Percentiles rank a stretch among this genome's conserved stretches.
These are phyloP conservation scores for Forsythia viridissima DNA, from an alignment of 257 asterid species.

Conservation along the genomic window DNA sequence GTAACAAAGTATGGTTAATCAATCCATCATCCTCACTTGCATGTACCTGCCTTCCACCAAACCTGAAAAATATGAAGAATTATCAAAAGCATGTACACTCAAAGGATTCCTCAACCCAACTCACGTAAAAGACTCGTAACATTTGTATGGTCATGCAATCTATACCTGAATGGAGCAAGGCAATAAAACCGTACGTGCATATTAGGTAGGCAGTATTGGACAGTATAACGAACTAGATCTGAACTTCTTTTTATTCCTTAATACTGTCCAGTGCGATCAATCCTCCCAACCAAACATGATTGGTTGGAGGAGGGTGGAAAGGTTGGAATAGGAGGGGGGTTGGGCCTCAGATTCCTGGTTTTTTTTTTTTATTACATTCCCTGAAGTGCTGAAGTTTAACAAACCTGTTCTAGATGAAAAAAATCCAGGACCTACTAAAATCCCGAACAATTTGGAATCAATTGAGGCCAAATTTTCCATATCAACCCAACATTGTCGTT, in stretches of 20 bases:
- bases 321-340: not conserved
- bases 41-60: slow-evolving; percentile 73
- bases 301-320: not conserved
- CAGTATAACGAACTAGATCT: not conserved
- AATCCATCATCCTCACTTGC: slow-evolving; percentile 86
- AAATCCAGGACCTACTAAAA: not conserved
- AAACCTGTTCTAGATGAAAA: not conserved
- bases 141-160: not conserved
- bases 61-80: slow-evolving; percentile 44
- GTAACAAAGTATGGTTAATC: slow-evolving; percentile 70
- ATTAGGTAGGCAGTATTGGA: not conserved
- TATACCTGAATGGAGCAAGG: not conserved
- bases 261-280: not conserved
- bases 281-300: not conserved
- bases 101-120: not conserved
- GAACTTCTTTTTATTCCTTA: not conserved
- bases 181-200: not conserved
- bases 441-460: not conserved
- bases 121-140: not conserved
- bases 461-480: not conserved
- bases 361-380: not conserved
- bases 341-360: too few relatives aligned
- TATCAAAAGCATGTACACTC: not conserved
- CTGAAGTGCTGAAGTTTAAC: not conserved
- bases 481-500: not conserved